A percentile compares a stretch with the other conserved stretches of the same genome.
These are phyloP conservation scores for Corynespora cassiicola DNA, from an alignment of 2,329 filamentous ascomycete genomes.

Conservation along the genomic window DNA sequence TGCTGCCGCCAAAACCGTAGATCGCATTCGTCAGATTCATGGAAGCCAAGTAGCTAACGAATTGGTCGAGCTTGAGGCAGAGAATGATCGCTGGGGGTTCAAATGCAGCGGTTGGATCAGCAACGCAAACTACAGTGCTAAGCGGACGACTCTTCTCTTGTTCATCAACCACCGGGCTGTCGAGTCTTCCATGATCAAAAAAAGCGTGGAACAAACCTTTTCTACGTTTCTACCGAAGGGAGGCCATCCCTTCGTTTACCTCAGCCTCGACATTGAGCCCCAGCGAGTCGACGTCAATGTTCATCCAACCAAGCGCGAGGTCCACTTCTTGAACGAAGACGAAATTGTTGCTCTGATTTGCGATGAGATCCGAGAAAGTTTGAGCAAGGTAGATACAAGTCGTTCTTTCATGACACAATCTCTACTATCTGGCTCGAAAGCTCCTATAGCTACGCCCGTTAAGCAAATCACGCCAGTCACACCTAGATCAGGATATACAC, in stretches of 20 bases:
- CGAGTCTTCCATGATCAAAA: constrained; percentile 86
- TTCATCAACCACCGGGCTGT: constrained; percentile 98
- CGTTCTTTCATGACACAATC: constrained; percentile 95
- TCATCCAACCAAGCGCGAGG: constrained; percentile 94
- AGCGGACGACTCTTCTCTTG: constrained; percentile 83
- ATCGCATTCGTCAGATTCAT: constrained; percentile 90
- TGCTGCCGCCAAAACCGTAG: constrained; percentile 72
- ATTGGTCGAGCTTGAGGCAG: constrained; percentile 75
- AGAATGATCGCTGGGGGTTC: constrained; percentile 83
- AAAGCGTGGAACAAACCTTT: constrained; percentile 90
- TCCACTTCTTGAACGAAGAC: constrained; percentile 97
- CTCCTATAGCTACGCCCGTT: constrained; percentile 48
- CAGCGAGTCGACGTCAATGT: constrained; percentile 95
- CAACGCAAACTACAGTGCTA: constrained; percentile 94
- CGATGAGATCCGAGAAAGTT: constrained; percentile 75
- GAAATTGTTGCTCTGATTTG: constrained; percentile 91
- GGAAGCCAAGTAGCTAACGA: constrained; percentile 86
- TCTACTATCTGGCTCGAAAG: constrained; percentile 61
- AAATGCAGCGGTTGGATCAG: constrained; percentile 81
- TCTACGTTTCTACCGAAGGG: constrained; percentile 87
- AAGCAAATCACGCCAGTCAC: constrained; percentile 40
- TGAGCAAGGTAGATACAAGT: constrained; percentile 90
- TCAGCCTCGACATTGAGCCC: constrained; percentile 92
- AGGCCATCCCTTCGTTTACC: constrained; percentile 90
- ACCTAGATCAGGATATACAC: constrained; percentile 25